Evolutionary conservation across 2,329 filamentous ascomycete genomes (phyloP), one percentile per base, ranked within the genome.

Genomic region (Aspergillus fumigatus): DNA sequence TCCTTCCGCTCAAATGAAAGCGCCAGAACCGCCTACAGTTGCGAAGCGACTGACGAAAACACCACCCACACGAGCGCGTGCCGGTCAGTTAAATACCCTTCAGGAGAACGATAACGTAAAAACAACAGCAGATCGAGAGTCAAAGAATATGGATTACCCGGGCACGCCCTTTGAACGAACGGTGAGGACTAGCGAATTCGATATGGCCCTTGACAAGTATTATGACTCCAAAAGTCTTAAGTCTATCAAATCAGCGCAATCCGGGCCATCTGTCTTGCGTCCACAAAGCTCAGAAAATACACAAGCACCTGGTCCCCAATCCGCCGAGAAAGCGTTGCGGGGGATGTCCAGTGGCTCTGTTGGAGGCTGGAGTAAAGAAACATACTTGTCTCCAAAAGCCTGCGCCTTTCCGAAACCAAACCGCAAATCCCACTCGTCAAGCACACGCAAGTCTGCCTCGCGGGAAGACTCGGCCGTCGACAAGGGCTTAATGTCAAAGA

Each of bases 101-200:
- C 58, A 59, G 40, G 45, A 49, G 1, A 52, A 55, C 17, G 61
- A 66, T 26, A 58, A 59, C 14, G 27, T 47, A 10, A 26, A 61
- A 51, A 9, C 61, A 60, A 57, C 55, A 50, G 32, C 59, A 2
- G 61, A 63, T 45, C 59, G 65, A 8, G 63, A 65, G 35, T 58
- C 55, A 10, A 62, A 64, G 29, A 60, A 59, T 47, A 35, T 61
- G 17, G 63, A 65, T 19, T 71, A 65, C 63, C 52, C 53, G 17
- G 64, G 67, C 10, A 60, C 63, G 5, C 61, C 69, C 7, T 54
- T 70, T 9, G 69, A 71, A 56, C 63, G 66, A 25, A 68, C 65
- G 2, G 67, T 72, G 9, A 63, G 65, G 1, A 71, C 69, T 11
- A 72, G 65, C 38, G 70, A 73, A 52, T 70, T 73, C 38, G 70